These are phyloP conservation scores for Wickerhamiella cacticola DNA, from an alignment of 805 yeast species.

Conservation along the genomic window DNA sequence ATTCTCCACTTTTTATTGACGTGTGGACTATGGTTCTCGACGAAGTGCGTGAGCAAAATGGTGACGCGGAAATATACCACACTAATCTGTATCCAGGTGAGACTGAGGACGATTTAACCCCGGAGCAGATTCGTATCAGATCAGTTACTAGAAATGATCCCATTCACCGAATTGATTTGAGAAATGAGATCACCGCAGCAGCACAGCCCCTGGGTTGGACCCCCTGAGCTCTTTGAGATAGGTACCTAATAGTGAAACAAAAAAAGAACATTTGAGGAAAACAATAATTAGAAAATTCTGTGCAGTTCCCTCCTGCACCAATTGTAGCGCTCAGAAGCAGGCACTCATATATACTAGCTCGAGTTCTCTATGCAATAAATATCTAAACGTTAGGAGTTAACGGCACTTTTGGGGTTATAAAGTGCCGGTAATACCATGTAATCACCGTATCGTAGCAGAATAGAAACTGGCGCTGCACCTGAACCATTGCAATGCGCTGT, in stretches of 20 bases:
- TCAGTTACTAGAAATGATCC: constrained; percentile 36
- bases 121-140: constrained; percentile 26
- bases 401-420: not conserved
- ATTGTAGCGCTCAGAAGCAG: too few species aligned
- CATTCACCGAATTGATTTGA: constrained; percentile 42
- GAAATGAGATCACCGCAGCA: constrained; percentile 31
- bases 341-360: not conserved
- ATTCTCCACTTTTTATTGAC: constrained; percentile 26
- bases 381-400: constrained; percentile 1
- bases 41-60: constrained; percentile 55
- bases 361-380: constrained; percentile 3
- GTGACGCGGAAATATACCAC: constrained; percentile 33
- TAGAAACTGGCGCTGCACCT: constrained; percentile 60
- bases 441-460: constrained; percentile 55
- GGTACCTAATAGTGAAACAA: not conserved
- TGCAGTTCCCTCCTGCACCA: too few species aligned
- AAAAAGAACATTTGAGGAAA: not conserved
- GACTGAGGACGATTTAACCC: constrained; percentile 19
- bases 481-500: constrained; percentile 77
- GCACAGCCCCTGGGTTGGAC: constrained; percentile 6
- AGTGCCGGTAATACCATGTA: constrained; percentile 18
- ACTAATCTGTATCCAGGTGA: constrained; percentile 15
- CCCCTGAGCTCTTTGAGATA: not conserved
- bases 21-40: constrained; percentile 50
- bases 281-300: too few species aligned